Conservation (phyloP, 208 protist species). For the Leishmania arabica region DNA sequence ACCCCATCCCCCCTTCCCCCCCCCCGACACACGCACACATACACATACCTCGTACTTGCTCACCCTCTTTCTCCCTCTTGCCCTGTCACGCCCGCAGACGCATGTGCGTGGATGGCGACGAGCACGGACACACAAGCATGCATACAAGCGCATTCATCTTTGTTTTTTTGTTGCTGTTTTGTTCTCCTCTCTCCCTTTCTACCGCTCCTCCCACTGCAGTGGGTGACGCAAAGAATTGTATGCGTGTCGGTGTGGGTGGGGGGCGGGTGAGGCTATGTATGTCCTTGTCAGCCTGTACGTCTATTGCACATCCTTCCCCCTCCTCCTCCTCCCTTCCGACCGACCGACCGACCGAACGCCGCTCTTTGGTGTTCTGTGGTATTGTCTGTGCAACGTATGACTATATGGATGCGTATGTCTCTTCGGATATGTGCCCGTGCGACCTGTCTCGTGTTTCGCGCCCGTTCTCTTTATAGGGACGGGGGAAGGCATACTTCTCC, state of each 20-base stretch:
- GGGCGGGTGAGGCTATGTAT: too few species aligned
- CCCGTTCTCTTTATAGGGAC: not conserved
- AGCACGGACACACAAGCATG: not conserved
- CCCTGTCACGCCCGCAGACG: not conserved
- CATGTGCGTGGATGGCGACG: not conserved
- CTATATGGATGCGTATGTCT: not conserved
- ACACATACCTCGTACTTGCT: not conserved
- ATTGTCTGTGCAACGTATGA: not conserved
- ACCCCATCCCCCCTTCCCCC: not conserved
- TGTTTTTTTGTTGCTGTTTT: not conserved
- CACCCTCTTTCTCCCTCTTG: not conserved
- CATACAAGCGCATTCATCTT: not conserved
- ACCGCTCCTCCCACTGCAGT: not conserved
- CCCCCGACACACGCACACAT: not conserved
- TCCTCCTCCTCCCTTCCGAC: not conserved
- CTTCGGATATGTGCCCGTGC: not conserved
- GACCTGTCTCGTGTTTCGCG: not conserved
- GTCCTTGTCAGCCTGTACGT: not conserved
- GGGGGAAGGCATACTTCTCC: not conserved
- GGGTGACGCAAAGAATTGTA: not conserved
- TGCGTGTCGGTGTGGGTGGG: not conserved
- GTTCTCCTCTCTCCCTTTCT: not conserved
- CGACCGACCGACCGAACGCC: not conserved
- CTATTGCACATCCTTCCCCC: not conserved
- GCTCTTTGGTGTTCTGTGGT: not conserved